These are phyloP conservation scores for Silene uniflora DNA, from an alignment of 148 eudicot genomes.

Conservation along the genomic window DNA sequence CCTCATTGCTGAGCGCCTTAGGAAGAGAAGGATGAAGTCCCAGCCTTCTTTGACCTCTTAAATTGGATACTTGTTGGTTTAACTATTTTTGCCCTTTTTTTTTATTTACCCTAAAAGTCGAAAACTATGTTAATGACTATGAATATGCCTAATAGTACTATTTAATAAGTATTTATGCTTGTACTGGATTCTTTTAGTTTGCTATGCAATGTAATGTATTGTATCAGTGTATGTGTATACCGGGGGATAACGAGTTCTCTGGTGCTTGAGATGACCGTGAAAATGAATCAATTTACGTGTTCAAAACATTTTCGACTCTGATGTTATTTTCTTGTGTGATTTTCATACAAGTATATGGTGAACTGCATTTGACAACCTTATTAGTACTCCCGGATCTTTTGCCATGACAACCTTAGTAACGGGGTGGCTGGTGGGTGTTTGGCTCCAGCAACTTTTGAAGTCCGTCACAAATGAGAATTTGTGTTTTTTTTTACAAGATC, in stretches of 20 bases:
- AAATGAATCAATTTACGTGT: slow-evolving; percentile 17
- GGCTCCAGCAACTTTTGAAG: no score
- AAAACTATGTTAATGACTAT: slow-evolving; percentile 18
- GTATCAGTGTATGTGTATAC: slow-evolving; percentile 22
- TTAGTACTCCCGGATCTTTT: no score
- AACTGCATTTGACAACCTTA: no score
- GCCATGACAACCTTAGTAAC: no score
- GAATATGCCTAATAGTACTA: slow-evolving; percentile 17
- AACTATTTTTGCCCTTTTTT: background rate
- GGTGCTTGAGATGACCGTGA: slow-evolving; percentile 24
- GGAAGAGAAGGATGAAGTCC: no score
- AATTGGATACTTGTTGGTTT: background rate
- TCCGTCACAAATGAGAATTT: no score
- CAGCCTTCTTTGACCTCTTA: slow-evolving; percentile 25
- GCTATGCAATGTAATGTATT: slow-evolving; percentile 5
- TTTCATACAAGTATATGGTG: no score
- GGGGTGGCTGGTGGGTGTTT: no score
- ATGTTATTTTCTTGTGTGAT: no score
- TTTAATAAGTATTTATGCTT: no score
- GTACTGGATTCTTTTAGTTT: slow-evolving; percentile 19
- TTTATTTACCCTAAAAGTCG: slow-evolving; percentile 16
- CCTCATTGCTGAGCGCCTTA: slow-evolving; percentile 63
- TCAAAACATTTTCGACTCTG: background rate
- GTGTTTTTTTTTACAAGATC: no score
- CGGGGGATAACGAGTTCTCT: slow-evolving; percentile 14